Base-by-base conservation (phyloP, 225 moss, liverwort and hornwort species). In the Bryoerythrophyllum caledonicum region DNA sequence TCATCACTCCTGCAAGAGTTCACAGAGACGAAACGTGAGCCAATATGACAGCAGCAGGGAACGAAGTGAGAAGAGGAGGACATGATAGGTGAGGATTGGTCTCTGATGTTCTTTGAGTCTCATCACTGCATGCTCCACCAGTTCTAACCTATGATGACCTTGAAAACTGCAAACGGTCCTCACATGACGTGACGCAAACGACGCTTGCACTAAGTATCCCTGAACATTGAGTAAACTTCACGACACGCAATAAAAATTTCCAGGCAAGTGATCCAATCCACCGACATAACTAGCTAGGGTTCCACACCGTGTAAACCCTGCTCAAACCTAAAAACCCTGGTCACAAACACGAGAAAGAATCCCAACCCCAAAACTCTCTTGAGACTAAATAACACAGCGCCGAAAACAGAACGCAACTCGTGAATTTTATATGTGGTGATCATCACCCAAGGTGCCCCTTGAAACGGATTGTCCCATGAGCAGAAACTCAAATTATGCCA, bases 361-460 rank as follows among this genome's bases (percentile, higher is more conserved):
- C 11, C 5, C 70, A 14, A 80, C 70, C 73, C 70, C 77, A 77
- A 70, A 54, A 49, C 48, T 61, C 37, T 34, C 43, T 27, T 35
- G 25, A 4, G 7, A n/a, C 32, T 25, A 51, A 63, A 67, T 56
- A 1, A 26, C 49, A 58, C 58, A 24, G 25, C 16, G 40, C 37
- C 53, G 76, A 28, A 7, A 51, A 54, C 3, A 5, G 13, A 49
- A 6, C 17, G 35, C 23, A 54, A 37, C 21, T 26, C 37, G 5
- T 3, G 16, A 19, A 51, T 16, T 24, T 12, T 13, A 2, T 11
- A 23, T 25, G 19, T 14, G 0, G 4, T 0, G 15, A 43, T 41
- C 67, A 23, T 7, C 26, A 75, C 14, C 56, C 5, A 15, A 44
- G 0, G 3, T 13, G 8, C 35, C 67, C 35, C 1, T 10, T 16